Conservation (phyloP, 306 rosid species). For the Vicia villosa region DNA sequence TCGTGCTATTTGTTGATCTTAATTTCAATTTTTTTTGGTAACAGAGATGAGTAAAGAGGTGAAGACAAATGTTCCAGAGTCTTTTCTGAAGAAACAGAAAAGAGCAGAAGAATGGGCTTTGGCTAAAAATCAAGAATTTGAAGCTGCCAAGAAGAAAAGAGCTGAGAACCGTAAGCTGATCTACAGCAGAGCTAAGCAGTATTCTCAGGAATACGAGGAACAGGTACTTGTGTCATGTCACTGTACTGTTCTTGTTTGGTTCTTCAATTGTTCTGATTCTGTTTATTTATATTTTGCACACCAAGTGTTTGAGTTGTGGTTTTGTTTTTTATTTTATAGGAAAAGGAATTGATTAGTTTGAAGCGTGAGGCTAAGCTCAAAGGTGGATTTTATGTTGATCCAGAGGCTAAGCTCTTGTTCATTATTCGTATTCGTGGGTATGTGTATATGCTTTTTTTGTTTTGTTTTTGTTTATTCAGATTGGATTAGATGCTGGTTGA, state of each 20-base stretch:
- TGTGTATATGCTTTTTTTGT: slow-evolving; percentile 28
- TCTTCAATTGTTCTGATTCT: not conserved
- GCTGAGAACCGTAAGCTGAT: slow-evolving; percentile 69
- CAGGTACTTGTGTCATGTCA: slow-evolving; percentile 46
- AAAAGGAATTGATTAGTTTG: slow-evolving; percentile 60
- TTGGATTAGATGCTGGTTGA: not conserved
- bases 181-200: slow-evolving; percentile 68
- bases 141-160: slow-evolving; percentile 65
- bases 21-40: too few relatives aligned
- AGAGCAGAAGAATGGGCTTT: slow-evolving; percentile 84
- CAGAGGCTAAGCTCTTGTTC: slow-evolving; percentile 84
- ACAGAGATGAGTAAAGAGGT: slow-evolving; percentile 68
- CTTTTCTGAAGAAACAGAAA: slow-evolving; percentile 78
- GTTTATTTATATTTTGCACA: not conserved
- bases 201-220: slow-evolving; percentile 57
- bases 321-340: slow-evolving; percentile 36
- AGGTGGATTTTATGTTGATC: slow-evolving; percentile 96
- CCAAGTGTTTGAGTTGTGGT: not conserved
- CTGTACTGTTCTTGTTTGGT: not conserved
- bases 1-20: too few relatives aligned
- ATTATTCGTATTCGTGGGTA: slow-evolving; percentile 88
- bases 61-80: slow-evolving; percentile 67
- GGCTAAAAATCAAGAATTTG: slow-evolving; percentile 55
- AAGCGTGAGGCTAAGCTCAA: slow-evolving; percentile 91
- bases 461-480: not conserved